These are phyloP conservation scores for Phycomyces blakesleeanus DNA, from an alignment of 192 early-diverging fungal species.

Conservation along the genomic window DNA sequence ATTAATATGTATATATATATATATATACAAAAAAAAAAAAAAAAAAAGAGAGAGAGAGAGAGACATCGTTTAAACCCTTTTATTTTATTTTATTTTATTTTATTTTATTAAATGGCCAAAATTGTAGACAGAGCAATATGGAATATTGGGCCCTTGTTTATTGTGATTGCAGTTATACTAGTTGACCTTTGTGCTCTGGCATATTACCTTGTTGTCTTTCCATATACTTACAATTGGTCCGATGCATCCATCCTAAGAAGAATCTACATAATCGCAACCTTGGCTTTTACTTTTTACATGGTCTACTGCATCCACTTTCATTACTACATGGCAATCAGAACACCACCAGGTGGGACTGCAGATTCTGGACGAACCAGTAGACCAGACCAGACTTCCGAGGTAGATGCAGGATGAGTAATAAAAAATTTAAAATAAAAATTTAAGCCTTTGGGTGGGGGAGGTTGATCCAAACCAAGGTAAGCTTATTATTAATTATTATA, in stretches of 20 bases:
- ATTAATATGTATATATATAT: too few species aligned
- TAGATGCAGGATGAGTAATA: not conserved
- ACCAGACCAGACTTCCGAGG: not conserved
- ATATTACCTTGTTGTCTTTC: constrained; percentile 46
- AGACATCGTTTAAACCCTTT: too few species aligned
- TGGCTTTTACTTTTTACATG: constrained; percentile 43
- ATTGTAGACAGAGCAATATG: constrained; percentile 41
- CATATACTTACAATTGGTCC: constrained; percentile 43
- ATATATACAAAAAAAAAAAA: too few species aligned
- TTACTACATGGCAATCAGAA: constrained; percentile 55
- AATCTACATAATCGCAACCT: constrained; percentile 32
- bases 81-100: too few species aligned
- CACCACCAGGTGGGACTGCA: constrained; percentile 41
- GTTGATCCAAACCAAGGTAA: too few species aligned
- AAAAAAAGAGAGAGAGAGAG: too few species aligned
- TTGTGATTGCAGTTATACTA: constrained; percentile 43
- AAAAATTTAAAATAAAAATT: not conserved
- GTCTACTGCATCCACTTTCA: constrained; percentile 51
- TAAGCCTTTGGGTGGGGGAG: too few species aligned
- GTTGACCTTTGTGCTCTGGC: constrained; percentile 39
- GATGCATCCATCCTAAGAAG: constrained; percentile 24
- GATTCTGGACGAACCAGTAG: not conserved
- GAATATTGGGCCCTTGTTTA: constrained; percentile 48
- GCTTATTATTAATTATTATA: not conserved
- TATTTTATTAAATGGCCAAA: constrained; percentile 17